Evolutionary conservation across 805 yeast genomes (phyloP), one percentile per base, ranked within the genome.

Genomic region (Candida caryicola): DNA sequence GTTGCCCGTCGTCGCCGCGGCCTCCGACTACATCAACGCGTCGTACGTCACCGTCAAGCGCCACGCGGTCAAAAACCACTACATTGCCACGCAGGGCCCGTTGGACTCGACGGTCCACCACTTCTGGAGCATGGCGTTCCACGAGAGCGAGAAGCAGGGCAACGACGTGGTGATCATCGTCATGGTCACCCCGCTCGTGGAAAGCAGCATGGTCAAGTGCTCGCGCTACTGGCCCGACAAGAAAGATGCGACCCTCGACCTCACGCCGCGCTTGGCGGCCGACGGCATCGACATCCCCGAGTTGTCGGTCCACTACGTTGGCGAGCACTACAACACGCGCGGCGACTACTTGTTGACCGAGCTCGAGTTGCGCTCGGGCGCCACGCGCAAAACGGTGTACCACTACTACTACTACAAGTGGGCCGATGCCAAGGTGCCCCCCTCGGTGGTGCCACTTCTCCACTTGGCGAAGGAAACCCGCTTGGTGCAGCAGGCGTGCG

Each of bases 61-160:
- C 14, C 17, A 16, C 14, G 27, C 36, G 9, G 12, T 10, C 31
- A 23, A 35, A 4, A 25, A 38, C 28, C 46, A 44, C n/a, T 84
- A 81, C 54, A 81, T 85, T 23, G 85, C 88, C 0, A 69, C 84
- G 2, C 95, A 85, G 52, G 95, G 91, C 2, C 81, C 81, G 2
- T 52, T 68, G n/a, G 33, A 41, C 0, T 33, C 39, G 12, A 74
- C 79, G 1, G 49, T 54, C 12, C 62, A 57, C 29, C 69, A 69
- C 33, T 76, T 76, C 48, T 76, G 81, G 80, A 15, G 72, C 81
- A 69, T 69, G 74, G 64, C 69, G 26, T 66, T 47, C 40, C 37
- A 58, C 31, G 65, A 67, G 42, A 55, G 69, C 4, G 58, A 50
- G 27, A 39, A 38, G 21, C 55, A 59, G 12, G 37, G 45, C 7